A percentile compares a stretch with the other conserved stretches of the same genome.
phyloP scores from a whole-genome alignment of 1,139 yeast species.

The Candida mesenterica region DNA sequence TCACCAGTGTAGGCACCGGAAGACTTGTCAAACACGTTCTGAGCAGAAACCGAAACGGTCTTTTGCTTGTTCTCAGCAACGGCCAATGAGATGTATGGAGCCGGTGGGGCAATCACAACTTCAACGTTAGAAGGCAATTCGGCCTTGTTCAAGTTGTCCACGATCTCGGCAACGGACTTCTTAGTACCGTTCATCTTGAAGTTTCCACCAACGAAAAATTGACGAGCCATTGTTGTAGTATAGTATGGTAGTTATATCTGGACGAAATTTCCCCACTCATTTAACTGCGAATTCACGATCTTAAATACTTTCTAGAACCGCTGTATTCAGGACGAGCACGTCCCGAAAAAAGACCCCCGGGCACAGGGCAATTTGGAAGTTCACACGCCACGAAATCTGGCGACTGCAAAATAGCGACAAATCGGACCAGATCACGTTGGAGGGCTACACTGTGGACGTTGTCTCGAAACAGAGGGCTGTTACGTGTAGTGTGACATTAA shows the following conservation, averaged over 20 bases:
- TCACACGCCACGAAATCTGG: no score
- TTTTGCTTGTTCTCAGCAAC: conserved; percentile 65
- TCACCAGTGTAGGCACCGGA: conserved; percentile 99
- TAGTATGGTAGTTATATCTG: neutral
- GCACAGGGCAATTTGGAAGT: no score
- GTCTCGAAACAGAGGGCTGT: no score
- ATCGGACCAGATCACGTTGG: no score
- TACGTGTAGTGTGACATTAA: no score
- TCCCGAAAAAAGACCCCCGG: no score
- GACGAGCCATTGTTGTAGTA: conserved; percentile 61
- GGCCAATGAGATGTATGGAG: conserved; percentile 83
- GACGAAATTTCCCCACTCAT: neutral
- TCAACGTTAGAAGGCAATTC: conserved; percentile 72
- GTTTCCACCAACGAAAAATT: conserved; percentile 97
- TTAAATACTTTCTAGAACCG: no score
- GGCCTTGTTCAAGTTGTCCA: conserved; percentile 78
- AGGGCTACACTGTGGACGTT: no score
- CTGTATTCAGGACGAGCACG: no score
- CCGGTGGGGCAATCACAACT: conserved; percentile 96
- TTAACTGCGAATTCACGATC: neutral
- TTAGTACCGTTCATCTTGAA: conserved; percentile 98
- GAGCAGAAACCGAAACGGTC: conserved; percentile 82
- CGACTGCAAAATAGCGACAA: no score
- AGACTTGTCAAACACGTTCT: conserved; percentile 82
- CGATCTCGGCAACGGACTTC: conserved; percentile 78